Evolutionary conservation across 306 rosid genomes (phyloP).

Genomic region (Begonia fuchsioides): DNA sequence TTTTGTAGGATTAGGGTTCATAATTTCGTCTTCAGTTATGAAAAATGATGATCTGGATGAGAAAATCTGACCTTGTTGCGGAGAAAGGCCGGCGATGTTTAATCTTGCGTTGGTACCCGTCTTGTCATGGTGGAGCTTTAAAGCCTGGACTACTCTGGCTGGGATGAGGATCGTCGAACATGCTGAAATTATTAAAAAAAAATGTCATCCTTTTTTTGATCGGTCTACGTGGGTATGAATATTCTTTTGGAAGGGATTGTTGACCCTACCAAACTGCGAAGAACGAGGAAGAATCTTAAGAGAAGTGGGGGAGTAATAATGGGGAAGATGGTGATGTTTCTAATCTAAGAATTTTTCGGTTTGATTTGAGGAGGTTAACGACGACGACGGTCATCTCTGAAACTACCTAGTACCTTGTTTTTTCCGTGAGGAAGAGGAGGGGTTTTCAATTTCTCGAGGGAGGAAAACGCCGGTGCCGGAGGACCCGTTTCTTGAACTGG

Average conservation of each 20-base stretch:
- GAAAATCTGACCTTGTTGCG: no score
- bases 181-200: slow-evolving; percentile 9
- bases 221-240: no score
- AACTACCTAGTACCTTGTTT: slow-evolving; percentile 14
- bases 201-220: neutral
- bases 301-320: neutral
- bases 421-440: slow-evolving; percentile 16
- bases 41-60: neutral
- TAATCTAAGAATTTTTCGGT: neutral
- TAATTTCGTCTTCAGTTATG: neutral
- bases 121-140: slow-evolving; percentile 60
- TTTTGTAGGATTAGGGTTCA: neutral
- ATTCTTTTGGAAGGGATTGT: neutral
- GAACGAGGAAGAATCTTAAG: neutral
- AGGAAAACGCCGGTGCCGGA: slow-evolving; percentile 73
- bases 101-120: slow-evolving; percentile 27
- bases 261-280: neutral
- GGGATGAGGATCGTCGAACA: slow-evolving; percentile 59
- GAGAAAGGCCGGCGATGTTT: slow-evolving; percentile 21
- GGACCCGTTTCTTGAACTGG: slow-evolving; percentile 20
- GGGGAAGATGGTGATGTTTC: neutral
- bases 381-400: no score
- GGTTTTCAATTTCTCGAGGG: slow-evolving; percentile 18
- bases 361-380: no score
- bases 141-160: slow-evolving; percentile 69